Conservation (phyloP, 1,284 basidiomycete genomes). For the Boletus holoroseus region DNA sequence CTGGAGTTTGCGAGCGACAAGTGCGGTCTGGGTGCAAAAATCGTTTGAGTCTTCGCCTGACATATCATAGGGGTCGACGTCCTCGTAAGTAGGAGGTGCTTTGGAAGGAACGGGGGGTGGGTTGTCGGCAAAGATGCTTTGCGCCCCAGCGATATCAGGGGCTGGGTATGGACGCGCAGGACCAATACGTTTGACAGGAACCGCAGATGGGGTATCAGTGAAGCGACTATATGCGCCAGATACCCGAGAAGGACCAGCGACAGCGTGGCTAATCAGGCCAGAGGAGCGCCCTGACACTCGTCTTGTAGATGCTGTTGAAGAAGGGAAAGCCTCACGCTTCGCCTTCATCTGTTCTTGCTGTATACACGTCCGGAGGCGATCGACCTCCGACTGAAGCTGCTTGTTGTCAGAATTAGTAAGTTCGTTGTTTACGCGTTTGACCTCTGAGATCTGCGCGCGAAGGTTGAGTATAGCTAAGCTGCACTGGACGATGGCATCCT, state of each 20-base stretch:
- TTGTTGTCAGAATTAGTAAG: slow-evolving; percentile 33
- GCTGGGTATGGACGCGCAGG: not conserved
- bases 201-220: not conserved
- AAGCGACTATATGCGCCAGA: not conserved
- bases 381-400: slow-evolving; percentile 30
- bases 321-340: not conserved
- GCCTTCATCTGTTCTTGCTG: slow-evolving; percentile 15
- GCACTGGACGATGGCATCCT: slow-evolving; percentile 41
- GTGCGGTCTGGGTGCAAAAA: slow-evolving; percentile 11
- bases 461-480: slow-evolving; percentile 43
- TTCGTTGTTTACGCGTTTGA: slow-evolving; percentile 32
- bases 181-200: not conserved
- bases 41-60: slow-evolving; percentile 8
- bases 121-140: slow-evolving; percentile 30
- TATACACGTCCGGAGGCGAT: slow-evolving; percentile 29
- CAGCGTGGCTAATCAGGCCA: slow-evolving; percentile 18
- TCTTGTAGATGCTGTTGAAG: not conserved
- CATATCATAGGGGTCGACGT: slow-evolving; percentile 1
- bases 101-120: slow-evolving; percentile 23
- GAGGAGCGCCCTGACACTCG: not conserved
- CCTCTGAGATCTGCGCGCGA: slow-evolving; percentile 38
- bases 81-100: slow-evolving; percentile 11
- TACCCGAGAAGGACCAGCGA: slow-evolving; percentile 31
- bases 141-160: slow-evolving; percentile 9
- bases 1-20: slow-evolving; percentile 36